Evolutionary conservation across 306 rosid species (phyloP).

Genomic region (Gynostemma pentaphyllum): DNA sequence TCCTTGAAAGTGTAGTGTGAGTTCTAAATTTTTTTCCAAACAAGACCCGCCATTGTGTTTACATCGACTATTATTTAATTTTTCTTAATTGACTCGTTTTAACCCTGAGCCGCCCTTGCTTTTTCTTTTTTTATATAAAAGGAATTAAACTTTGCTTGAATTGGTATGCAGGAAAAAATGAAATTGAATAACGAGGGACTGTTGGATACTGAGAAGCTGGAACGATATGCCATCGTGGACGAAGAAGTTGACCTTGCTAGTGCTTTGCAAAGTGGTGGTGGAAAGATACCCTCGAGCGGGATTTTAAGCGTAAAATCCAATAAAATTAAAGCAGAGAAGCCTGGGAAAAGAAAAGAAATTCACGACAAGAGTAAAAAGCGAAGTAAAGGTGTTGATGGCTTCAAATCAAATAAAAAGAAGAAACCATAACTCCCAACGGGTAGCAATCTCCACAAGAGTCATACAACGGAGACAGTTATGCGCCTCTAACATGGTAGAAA

Average conservation of each 20-base stretch:
- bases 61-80: no score
- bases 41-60: no score
- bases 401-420: conserved; percentile 41
- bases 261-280: conserved; percentile 34
- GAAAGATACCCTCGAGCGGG: conserved; percentile 46
- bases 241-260: conserved; percentile 36
- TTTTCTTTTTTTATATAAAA: no score
- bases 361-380: conserved; percentile 37
- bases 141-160: conserved; percentile 6
- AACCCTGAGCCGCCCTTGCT: no score
- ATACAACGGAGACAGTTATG: no score
- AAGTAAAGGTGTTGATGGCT: conserved; percentile 21
- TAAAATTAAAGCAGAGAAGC: conserved; percentile 19
- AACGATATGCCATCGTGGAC: conserved; percentile 45
- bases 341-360: conserved; percentile 25
- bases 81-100: no score
- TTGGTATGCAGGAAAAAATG: conserved; percentile 38
- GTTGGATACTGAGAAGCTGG: conserved; percentile 37
- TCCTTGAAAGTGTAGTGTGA: no score
- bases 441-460: no score
- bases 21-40: no score
- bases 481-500: no score
- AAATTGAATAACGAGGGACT: conserved; percentile 30
- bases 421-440: conserved; percentile 11
- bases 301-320: conserved; percentile 50